phyloP scores from a whole-genome alignment of 2,329 filamentous ascomycete species.

The Nemania sp. region DNA sequence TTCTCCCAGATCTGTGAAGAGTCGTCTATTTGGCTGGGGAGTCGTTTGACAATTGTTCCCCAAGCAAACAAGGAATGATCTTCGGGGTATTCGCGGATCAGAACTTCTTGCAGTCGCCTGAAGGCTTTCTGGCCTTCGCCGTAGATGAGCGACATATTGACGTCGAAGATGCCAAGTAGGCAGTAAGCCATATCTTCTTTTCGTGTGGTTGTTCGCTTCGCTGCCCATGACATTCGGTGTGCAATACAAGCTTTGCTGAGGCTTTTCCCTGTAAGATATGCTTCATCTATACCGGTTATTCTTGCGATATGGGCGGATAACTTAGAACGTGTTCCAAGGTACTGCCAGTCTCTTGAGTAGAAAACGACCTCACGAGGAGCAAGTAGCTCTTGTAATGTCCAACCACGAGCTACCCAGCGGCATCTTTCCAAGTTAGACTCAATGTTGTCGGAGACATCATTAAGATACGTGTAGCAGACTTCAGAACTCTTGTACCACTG shows the following conservation, averaged over 20 bases:
- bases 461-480: constrained; percentile 33
- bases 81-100: constrained; percentile 28
- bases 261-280: constrained; percentile 18
- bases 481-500: constrained; percentile 30
- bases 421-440: background rate
- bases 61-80: constrained; percentile 36
- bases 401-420: constrained; percentile 22
- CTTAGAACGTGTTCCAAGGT: constrained; percentile 28
- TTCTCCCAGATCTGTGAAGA: background rate
- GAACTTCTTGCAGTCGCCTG: constrained; percentile 31
- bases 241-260: constrained; percentile 27
- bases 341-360: constrained; percentile 26
- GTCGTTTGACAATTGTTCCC: constrained; percentile 11
- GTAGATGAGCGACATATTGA: constrained; percentile 38
- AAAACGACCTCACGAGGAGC: constrained; percentile 32
- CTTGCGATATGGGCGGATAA: constrained; percentile 25
- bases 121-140: constrained; percentile 36
- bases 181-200: constrained; percentile 37
- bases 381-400: constrained; percentile 33
- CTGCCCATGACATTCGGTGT: constrained; percentile 37
- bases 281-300: constrained; percentile 29
- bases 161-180: constrained; percentile 37
- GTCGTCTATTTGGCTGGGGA: background rate
- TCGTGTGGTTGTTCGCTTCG: constrained; percentile 29
- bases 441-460: constrained; percentile 12